Base-by-base conservation (phyloP, 768 basidiomycete species). In the Glaciozyma martinii region DNA sequence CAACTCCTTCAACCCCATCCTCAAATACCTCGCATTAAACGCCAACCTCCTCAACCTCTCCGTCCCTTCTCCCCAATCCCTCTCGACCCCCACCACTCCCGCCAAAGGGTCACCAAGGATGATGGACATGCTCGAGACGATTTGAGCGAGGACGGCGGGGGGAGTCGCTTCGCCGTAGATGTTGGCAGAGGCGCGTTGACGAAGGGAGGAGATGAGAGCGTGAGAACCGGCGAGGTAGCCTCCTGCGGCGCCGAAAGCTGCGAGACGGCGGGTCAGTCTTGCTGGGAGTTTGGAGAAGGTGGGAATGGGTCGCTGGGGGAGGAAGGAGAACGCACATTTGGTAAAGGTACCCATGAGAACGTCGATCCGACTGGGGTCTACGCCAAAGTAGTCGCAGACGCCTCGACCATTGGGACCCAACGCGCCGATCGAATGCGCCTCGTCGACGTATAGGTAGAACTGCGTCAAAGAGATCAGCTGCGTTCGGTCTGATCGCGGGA, bases 281-380 rank as follows among this genome's bases (percentile, higher is more conserved):
- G 19, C 6, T 47, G 10, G n/a, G 46, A 1, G 19, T 47, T 18
- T n/a, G n/a, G n/a, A n/a, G n/a, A n/a, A n/a, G n/a, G n/a, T n/a
- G n/a, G n/a, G n/a, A n/a, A n/a, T n/a, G n/a, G n/a, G n/a, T n/a
- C n/a, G n/a, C n/a, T n/a, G n/a, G 46, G n/a, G 4, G 6, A 21
- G 19, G 21, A 47, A 55, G 76, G 77, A 4, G 18, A 7, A 49
- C 59, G 50, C 8, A 69, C 79, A 79, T 65, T 80, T 80, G 32
- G 94, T 99, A 77, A 99, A 95, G 0, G 95, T 99, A 56, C 95
- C 95, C 95, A 99, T 99, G 68, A 95, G 83, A 67, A 99, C 81
- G 74, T 99, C 95, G 68, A 98, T 82, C 10, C 81, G 80, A 3
- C 82, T 80, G 13, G 95, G 91, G 68, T 87, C 79, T 62, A 97